Evolutionary conservation across 768 basidiomycete species (phyloP), one percentile per base, ranked within the genome.

Genomic region (Tylopilus intermedius): DNA sequence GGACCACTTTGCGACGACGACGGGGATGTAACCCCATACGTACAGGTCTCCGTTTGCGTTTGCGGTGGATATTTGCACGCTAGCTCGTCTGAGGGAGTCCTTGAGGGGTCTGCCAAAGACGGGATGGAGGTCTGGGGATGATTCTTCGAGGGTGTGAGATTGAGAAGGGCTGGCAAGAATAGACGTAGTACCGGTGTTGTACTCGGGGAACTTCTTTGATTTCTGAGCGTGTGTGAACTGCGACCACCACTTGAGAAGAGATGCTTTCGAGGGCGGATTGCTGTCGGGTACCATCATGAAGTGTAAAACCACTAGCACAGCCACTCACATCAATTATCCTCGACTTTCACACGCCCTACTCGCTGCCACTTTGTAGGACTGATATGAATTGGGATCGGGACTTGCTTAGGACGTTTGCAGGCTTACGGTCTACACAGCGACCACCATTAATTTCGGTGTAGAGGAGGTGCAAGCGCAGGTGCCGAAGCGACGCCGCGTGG

Each of bases 1-100:
- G 63, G 61, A 92, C 91, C 93, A 97, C 72, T 96, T 97, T 43
- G 95, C 95, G 39, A 99, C 95, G 48, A 97, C 94, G 39, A 97
- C 91, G 8, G 95, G 95, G 45, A 99, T 90, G 66, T 88, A 89
- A 1, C 94, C 93, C 88, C 90, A 94, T 5, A 93, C 87, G 66
- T 89, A 90, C 15, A 91, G 77, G 58, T 89, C 83, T 8, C 92
- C 92, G 55, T 81, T 81, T 10, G 86, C 76, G 53, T 87, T 88
- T 6, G 90, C 85, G 13, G 94, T 95, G 9, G 88, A 91, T 66
- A 98, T 95, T 65, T 94, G 94, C 1, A 96, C 95, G 61, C 82
- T 88, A 14, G 95, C 95, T 67, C 87, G 88, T 61, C 79, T 79
- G 59, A 98, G 74, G 55, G 87, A 88, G 64, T 94, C 90, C 60